Conservation (phyloP, 108 stramenopile genomes). For the Mayamaea pseudoterrestris region DNA sequence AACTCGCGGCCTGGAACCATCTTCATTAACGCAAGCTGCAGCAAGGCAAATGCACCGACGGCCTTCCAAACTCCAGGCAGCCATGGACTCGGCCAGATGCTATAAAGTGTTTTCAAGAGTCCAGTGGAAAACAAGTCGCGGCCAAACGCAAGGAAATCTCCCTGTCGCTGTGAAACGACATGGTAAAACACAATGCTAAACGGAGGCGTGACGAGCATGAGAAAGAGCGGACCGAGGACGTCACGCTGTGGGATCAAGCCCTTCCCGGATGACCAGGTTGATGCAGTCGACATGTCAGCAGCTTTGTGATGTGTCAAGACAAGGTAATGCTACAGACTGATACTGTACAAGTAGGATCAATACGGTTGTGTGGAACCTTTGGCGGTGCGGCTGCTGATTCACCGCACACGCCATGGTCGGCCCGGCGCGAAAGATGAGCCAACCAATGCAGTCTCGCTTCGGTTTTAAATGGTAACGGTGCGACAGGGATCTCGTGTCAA, state of each 20-base stretch:
- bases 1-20: slow-evolving; percentile 50
- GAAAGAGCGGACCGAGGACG: slow-evolving; percentile 29
- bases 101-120: slow-evolving; percentile 11
- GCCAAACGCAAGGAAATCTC: slow-evolving; percentile 29
- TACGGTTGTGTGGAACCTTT: too few relatives aligned
- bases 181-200: slow-evolving; percentile 36
- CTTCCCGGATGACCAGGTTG: slow-evolving; percentile 28
- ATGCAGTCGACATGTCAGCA: too few relatives aligned
- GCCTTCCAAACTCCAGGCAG: slow-evolving; percentile 45
- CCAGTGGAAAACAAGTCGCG: slow-evolving; percentile 10
- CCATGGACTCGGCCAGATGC: slow-evolving; percentile 32
- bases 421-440: too few relatives aligned
- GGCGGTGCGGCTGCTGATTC: too few relatives aligned
- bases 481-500: too few relatives aligned
- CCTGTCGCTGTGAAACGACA: slow-evolving; percentile 28
- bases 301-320: too few relatives aligned
- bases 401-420: too few relatives aligned
- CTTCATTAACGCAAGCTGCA: slow-evolving; percentile 48
- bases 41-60: slow-evolving; percentile 39
- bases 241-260: slow-evolving; percentile 35
- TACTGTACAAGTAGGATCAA: too few relatives aligned
- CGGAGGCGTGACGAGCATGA: slow-evolving; percentile 30
- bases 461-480: too few relatives aligned
- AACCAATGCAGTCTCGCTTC: too few relatives aligned
- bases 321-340: too few relatives aligned